phyloP scores from a whole-genome alignment of 2,329 filamentous ascomycete genomes.

The Thermomyces lanuginosus region DNA sequence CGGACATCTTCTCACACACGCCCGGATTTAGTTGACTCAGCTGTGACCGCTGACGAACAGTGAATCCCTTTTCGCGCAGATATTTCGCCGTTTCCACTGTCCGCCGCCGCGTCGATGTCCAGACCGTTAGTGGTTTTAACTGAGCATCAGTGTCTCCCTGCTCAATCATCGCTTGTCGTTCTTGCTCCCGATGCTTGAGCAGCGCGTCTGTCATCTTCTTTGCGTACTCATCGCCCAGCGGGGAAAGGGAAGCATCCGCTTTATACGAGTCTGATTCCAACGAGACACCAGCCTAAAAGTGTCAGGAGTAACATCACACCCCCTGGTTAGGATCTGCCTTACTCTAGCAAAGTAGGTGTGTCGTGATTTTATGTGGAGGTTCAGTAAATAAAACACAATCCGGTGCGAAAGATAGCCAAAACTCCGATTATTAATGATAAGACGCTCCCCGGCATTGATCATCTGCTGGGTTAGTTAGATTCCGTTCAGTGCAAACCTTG shows the following conservation, averaged over 20 bases:
- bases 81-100: conserved; percentile 80
- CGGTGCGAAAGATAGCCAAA: conserved; percentile 94
- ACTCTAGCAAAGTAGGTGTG: conserved; percentile 82
- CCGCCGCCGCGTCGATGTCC: conserved; percentile 82
- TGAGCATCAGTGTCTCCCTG: conserved; percentile 51
- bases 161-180: conserved; percentile 52
- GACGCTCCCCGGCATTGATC: conserved; percentile 89
- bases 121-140: conserved; percentile 69
- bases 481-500: not conserved
- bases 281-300: conserved; percentile 52
- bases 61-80: conserved; percentile 64
- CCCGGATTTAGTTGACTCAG: conserved; percentile 97
- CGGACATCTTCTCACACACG: conserved; percentile 85
- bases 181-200: conserved; percentile 65
- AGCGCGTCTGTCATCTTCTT: conserved; percentile 73
- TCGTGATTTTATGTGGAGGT: conserved; percentile 88
- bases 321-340: conserved; percentile 7
- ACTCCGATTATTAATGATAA: conserved; percentile 91
- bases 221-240: conserved; percentile 65
- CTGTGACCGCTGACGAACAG: conserved; percentile 79
- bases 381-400: conserved; percentile 96
- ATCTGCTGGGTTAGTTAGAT: conserved; percentile 35
- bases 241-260: conserved; percentile 68
- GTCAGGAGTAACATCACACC: conserved; percentile 1
- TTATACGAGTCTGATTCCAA: conserved; percentile 86